Base-by-base conservation (phyloP, 2,329 filamentous ascomycete species). In the Aspergillus sergii region DNA sequence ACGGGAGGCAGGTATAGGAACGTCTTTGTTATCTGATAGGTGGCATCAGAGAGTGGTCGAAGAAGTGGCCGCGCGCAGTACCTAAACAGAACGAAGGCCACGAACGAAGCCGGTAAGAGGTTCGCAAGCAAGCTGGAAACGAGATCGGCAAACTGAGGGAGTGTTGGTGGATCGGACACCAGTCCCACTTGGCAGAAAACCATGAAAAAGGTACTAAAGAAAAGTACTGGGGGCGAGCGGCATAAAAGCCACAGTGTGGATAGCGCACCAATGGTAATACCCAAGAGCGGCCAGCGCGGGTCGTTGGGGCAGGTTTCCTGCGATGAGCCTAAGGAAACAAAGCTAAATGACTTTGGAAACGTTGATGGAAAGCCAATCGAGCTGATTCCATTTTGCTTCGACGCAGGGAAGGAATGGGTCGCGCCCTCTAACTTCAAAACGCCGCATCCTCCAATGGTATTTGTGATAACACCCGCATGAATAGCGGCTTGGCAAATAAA, bases 151-250 rank as follows among this genome's bases (percentile, higher is more conserved):
- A 93, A 87, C 45, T 89, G 84, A 1, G 83, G 82, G 64, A 90
- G 84, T 28, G 85, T 85, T 0, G 95, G 94, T 2, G 93, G 91
- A 74, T 99, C 94, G 1, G 93, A 93, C 11, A 93, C 94, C 70
- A 98, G 85, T 8, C 92, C 94, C 19, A 96, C 91, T 67, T 97
- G 93, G 81, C 91, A 92, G 79, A 97, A 98, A 43, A 96, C 82
- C 70, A 90, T 91, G 58, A 89, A 83, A 70, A 97, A 98, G 41
- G 88, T 84, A 57, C 89, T 89, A 76, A 92, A 93, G 83, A 96
- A 97, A 79, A 98, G 95, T 1, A 94, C 83, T 1, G 86, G 84
- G 0, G 94, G 88, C 0, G 90, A 92, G 0, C 89, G 88, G 1
- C 92, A 94, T 76, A 96, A 94, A 6, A 99, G 81, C 4, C 92